A percentile compares a stretch with the other conserved stretches of the same genome.
Conservation (phyloP, 2,329 filamentous ascomycete genomes). For the Neofusicoccum umdonicola region DNA sequence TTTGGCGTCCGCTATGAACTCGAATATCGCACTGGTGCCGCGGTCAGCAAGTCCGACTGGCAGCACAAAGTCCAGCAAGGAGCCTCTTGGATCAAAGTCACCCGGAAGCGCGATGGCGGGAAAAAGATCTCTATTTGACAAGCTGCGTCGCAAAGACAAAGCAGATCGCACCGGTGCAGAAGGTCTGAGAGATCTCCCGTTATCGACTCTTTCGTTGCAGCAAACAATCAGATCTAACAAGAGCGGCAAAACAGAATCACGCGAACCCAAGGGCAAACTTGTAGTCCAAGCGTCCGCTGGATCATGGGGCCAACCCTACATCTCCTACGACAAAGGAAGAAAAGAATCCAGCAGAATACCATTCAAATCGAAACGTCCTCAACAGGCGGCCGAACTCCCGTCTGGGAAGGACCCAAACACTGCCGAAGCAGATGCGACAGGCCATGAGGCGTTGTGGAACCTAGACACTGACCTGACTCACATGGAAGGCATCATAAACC, state of each 20-base stretch:
- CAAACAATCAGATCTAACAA: conserved; percentile 32
- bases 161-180: conserved; percentile 37
- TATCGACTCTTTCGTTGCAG: conserved; percentile 42
- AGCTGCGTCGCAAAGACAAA: conserved; percentile 52
- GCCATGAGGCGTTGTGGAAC: conserved; percentile 64
- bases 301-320: conserved; percentile 15
- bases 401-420: conserved; percentile 46
- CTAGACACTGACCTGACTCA: conserved; percentile 86
- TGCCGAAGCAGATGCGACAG: conserved; percentile 39
- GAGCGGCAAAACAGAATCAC: conserved; percentile 28
- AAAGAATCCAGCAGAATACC: conserved; percentile 20
- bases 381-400: conserved; percentile 24
- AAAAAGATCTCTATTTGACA: conserved; percentile 54
- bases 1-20: conserved; percentile 50
- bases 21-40: conserved; percentile 49
- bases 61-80: conserved; percentile 62
- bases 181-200: conserved; percentile 38
- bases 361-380: conserved; percentile 30
- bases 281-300: conserved; percentile 14
- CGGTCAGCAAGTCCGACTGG: conserved; percentile 81
- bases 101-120: conserved; percentile 49
- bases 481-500: conserved; percentile 84
- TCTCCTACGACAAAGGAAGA: conserved; percentile 21
- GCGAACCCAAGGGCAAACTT: conserved; percentile 29
- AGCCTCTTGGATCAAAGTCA: conserved; percentile 51